phyloP scores from a whole-genome alignment of 2,329 filamentous ascomycete species.

The Pseudocercospora cruenta region DNA sequence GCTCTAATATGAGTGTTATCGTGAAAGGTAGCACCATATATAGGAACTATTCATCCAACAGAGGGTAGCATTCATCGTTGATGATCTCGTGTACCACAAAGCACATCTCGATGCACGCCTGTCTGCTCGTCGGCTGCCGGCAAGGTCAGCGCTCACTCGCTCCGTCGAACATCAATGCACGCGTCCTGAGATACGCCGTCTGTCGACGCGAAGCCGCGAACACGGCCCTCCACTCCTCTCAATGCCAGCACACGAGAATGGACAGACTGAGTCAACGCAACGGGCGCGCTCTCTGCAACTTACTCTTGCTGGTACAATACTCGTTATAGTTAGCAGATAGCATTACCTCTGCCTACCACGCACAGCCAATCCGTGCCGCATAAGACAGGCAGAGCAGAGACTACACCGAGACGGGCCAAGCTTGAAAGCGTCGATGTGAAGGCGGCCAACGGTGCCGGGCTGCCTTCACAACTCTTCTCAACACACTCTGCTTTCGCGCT shows the following conservation, averaged over 20 bases:
- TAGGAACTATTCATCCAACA: no score
- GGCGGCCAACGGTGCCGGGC: neutral
- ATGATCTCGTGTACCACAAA: no score
- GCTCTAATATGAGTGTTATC: no score
- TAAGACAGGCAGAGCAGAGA: neutral
- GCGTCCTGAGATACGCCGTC: no score
- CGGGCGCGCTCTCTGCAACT: neutral
- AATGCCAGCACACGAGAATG: neutral
- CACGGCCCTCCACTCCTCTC: no score
- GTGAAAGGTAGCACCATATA: no score
- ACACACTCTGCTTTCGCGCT: neutral
- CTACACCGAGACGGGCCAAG: constrained; percentile 3
- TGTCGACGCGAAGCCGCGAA: no score
- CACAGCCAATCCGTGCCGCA: neutral
- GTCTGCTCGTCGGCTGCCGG: no score
- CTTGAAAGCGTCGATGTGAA: neutral
- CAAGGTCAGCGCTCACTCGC: no score
- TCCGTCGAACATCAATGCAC: no score
- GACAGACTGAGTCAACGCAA: neutral
- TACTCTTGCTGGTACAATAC: neutral
- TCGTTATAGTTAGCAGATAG: neutral
- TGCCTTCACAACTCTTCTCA: neutral
- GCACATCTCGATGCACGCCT: no score
- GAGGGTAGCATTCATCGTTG: no score
- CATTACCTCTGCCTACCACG: neutral